These are phyloP conservation scores for Venturia oleaginea DNA, from an alignment of 2,329 filamentous ascomycete species.

Conservation along the genomic window DNA sequence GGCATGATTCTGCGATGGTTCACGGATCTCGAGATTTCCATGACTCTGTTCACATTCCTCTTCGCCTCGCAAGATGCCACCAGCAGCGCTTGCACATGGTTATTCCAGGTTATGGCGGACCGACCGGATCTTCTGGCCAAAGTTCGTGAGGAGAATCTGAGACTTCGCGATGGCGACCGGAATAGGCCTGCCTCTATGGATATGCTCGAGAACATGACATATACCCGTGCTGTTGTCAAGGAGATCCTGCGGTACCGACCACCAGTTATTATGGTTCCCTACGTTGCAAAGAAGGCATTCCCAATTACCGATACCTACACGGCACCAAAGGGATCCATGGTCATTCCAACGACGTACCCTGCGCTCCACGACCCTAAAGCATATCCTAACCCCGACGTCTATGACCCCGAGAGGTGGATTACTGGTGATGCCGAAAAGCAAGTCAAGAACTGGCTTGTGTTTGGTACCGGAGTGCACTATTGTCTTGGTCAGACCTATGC, in stretches of 20 bases:
- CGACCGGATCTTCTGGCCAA: slow-evolving; percentile 86
- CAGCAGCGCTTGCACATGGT: slow-evolving; percentile 84
- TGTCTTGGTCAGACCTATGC: slow-evolving; percentile 92
- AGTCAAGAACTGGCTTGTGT: slow-evolving; percentile 94
- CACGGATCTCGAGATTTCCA: slow-evolving; percentile 80
- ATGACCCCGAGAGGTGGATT: slow-evolving; percentile 88
- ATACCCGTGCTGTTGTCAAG: slow-evolving; percentile 82
- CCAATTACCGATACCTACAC: slow-evolving; percentile 81
- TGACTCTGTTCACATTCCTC: slow-evolving; percentile 91
- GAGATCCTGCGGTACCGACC: slow-evolving; percentile 68
- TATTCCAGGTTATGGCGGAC: slow-evolving; percentile 91
- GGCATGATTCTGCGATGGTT: slow-evolving; percentile 75
- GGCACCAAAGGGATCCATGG: slow-evolving; percentile 91
- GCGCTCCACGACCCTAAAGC: slow-evolving; percentile 87
- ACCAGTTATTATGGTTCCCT: slow-evolving; percentile 95
- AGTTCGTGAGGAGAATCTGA: slow-evolving; percentile 82
- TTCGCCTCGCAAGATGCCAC: slow-evolving; percentile 98
- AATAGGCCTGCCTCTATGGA: slow-evolving; percentile 68
- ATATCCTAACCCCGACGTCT: slow-evolving; percentile 80
- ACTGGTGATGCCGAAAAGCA: slow-evolving; percentile 80
- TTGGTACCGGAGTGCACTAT: slow-evolving; percentile 92
- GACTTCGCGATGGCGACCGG: slow-evolving; percentile 64
- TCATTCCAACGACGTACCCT: slow-evolving; percentile 84
- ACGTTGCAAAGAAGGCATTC: slow-evolving; percentile 90
- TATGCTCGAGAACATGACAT: slow-evolving; percentile 77